Base-by-base conservation (phyloP, 257 asterid species). In the Primulina tabacum region DNA sequence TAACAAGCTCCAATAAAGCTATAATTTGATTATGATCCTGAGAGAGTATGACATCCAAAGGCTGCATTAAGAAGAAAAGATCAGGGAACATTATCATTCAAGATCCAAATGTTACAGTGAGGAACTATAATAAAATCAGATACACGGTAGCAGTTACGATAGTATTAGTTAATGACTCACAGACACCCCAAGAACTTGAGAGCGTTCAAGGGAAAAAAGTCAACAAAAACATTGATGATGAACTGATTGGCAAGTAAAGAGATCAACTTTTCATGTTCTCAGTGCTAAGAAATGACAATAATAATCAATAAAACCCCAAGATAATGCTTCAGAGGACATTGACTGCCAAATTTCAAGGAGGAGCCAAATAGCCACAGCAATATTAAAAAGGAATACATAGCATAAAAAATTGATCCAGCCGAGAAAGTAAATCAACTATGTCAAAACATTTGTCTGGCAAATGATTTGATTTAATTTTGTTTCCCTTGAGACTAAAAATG, bases 11-110 rank as follows among this genome's bases (percentile, higher is more conserved):
- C 74, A 89, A 79, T 67, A 94, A 72, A 71, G 96, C 84, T 67
- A 89, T 81, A 71, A 94, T 82, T 73, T 94, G 97, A 81, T 75
- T 89, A 73, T 80, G 97, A 81, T 94, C 97, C 75, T 94, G 99
- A 73, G 90, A 83, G 74, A 94, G 92, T 72, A 94, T 82, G 78
- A 86, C 87, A 85, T 94, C 97, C 86, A 94, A 79, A 76, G 99
- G 97, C 99, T 94, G 96, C 88, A 88, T 59, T 9, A 60, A 17
- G 35, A 81, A 75, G 63, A 76, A 63, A 63, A 50, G 71, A 62
- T 61, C 8, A 53, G 62, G 57, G 55, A 65, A 73, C 47, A 58
- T 61, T 69, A 58, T 34, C 68, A 70, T 58, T 33, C 33, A 50
- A 52, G 60, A 65, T 28, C 55, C 69, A 50, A 64, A 43, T 43